Base-by-base conservation (phyloP, 2,329 filamentous ascomycete genomes). In the Pseudogymnoascus sp. region DNA sequence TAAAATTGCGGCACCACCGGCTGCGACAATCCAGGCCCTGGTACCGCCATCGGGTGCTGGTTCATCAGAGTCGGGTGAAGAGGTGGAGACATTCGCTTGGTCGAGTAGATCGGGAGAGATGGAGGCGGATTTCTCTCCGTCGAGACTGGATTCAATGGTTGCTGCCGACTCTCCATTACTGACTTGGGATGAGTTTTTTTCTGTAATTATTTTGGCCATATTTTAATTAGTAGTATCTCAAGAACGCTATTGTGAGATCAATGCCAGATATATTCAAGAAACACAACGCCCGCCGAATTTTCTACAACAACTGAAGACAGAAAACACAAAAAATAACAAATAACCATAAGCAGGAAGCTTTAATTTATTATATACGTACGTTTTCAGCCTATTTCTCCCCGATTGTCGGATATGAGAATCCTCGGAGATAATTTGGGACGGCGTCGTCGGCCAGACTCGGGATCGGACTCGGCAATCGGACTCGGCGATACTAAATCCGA, bases 41-140 rank as follows among this genome's bases (percentile, higher is more conserved):
- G 60, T 28, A 10, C 66, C 66, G 8, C 66, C 66, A 35, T 66
- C 62, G 4, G 65, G 65, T n/a, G 42, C 33, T 21, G 63, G 53
- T 14, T 71, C 69, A 47, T 78, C 79, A 0, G 76, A 77, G 67
- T 80, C 80, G 60, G 73, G 65, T 64, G 76, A 33, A 11, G 47
- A 18, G 25, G 5, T n/a, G 5, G n/a, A 2, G 4, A 5, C 8
- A 56, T 33, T 11, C 6, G 12, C 47, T 18, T 56, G 77, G 12
- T 77, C 78, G 0, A 80, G 67, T 11, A 68, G 71, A 3, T 70
- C 74, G 67, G 79, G 79, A 63, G 77, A 74, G 23, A 65, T 71
- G 59, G 23, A 75, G 10, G 28, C 76, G 74, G 12, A 74, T 72
- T 56, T 77, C 71, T 63, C 10, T 31, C 37, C 14, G 18, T 28